Evolutionary conservation across 2,329 filamentous ascomycete genomes (phyloP).

Genomic region (Remersonia thermophila): DNA sequence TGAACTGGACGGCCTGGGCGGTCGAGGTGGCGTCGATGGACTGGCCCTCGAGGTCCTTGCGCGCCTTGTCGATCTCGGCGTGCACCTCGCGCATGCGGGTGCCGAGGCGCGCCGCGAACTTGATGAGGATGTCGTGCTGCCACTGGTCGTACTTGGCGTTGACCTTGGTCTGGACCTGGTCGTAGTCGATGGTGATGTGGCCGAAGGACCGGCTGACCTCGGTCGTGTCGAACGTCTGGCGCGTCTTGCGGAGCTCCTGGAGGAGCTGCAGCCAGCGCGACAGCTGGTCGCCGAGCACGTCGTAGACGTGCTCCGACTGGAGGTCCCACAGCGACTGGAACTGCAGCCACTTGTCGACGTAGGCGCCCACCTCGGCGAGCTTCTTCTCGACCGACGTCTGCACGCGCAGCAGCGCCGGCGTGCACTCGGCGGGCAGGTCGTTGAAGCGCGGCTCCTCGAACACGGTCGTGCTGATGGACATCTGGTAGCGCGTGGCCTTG

Average conservation of each 20-base stretch:
- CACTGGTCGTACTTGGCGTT: conserved; percentile 99
- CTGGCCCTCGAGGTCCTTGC: conserved; percentile 81
- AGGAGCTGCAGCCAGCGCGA: conserved; percentile 87
- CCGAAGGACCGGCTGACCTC: conserved; percentile 89
- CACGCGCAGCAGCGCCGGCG: conserved; percentile 63
- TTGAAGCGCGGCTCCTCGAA: conserved; percentile 63
- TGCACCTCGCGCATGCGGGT: conserved; percentile 87
- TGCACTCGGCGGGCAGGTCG: conserved; percentile 73
- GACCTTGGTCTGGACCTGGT: conserved; percentile 96
- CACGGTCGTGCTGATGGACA: conserved; percentile 59
- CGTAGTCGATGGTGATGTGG: conserved; percentile 90
- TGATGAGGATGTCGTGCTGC: conserved; percentile 92
- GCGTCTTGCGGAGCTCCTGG: conserved; percentile 93
- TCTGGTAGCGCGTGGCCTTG: conserved; percentile 90
- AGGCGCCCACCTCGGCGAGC: conserved; percentile 63
- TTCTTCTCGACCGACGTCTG: conserved; percentile 78
- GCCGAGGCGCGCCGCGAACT: conserved; percentile 82
- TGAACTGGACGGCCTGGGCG: conserved; percentile 93
- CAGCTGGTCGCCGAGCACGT: conserved; percentile 79
- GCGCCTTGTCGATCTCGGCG: conserved; percentile 79
- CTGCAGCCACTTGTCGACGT: conserved; percentile 96
- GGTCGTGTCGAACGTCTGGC: conserved; percentile 93
- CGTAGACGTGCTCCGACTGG: conserved; percentile 89
- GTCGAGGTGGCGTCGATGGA: conserved; percentile 90
- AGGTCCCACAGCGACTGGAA: conserved; percentile 98